Conservation (phyloP, 192 early-diverging fungal genomes). For the Funneliformis mosseae region DNA sequence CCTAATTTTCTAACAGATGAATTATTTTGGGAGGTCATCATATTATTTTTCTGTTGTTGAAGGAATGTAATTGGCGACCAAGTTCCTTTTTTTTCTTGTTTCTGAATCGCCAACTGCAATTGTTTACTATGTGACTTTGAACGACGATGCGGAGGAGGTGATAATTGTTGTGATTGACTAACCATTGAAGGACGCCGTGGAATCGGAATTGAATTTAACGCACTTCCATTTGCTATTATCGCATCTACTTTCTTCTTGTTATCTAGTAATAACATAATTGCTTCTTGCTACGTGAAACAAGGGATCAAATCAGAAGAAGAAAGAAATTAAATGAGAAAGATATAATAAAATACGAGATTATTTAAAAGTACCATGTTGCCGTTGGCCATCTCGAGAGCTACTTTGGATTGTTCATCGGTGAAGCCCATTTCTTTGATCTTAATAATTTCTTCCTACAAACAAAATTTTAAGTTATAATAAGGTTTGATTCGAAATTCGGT, state of each 20-base stretch:
- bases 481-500: not conserved
- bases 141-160: not conserved
- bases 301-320: not conserved
- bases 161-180: not conserved
- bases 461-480: not conserved
- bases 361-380: conserved; percentile 50
- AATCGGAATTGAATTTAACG: conserved; percentile 3
- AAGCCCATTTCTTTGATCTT: conserved; percentile 70
- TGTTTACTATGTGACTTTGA: conserved; percentile 26
- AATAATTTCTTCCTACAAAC: conserved; percentile 32
- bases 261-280: conserved; percentile 62
- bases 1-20: conserved; percentile 53
- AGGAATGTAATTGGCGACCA: conserved; percentile 58
- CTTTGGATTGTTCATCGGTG: conserved; percentile 55
- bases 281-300: conserved; percentile 49
- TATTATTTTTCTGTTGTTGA: conserved; percentile 51
- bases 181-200: conserved; percentile 36
- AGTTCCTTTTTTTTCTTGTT: conserved; percentile 38
- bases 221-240: conserved; percentile 41
- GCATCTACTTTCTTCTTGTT: conserved; percentile 53
- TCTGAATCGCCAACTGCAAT: conserved; percentile 20
- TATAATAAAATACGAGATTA: not conserved
- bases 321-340: not conserved
- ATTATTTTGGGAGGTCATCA: conserved; percentile 48
- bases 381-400: conserved; percentile 58